These are phyloP conservation scores for Xylariaceae sp. DNA, from an alignment of 2,329 filamentous ascomycete species.

Conservation along the genomic window DNA sequence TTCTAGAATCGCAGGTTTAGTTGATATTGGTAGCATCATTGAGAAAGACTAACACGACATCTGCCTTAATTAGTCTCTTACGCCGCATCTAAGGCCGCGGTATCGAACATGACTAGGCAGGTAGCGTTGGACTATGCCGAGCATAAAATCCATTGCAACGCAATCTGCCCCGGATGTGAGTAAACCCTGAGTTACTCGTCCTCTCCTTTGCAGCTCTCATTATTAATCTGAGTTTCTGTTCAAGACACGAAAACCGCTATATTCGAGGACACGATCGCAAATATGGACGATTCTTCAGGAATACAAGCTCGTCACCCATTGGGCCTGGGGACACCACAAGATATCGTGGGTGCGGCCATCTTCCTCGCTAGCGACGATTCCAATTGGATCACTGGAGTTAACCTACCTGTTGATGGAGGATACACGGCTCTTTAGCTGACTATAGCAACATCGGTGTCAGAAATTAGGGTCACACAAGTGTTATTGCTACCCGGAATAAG, in stretches of 20 bases:
- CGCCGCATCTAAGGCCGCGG: conserved; percentile 22
- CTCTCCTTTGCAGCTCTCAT: no score
- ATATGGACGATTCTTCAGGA: neutral
- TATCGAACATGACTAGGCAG: conserved; percentile 9
- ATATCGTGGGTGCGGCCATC: conserved; percentile 10
- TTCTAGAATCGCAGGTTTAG: neutral
- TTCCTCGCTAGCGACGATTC: conserved; percentile 12
- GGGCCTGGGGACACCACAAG: conserved; percentile 8
- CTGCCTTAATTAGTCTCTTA: conserved; percentile 47
- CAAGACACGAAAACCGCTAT: conserved; percentile 28
- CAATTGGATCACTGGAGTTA: conserved; percentile 4
- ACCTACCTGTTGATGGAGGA: conserved; percentile 13
- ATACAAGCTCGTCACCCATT: conserved; percentile 4
- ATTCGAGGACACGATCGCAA: conserved; percentile 17
- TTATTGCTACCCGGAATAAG: no score
- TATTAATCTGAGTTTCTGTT: no score
- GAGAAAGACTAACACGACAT: no score
- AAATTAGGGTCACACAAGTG: no score
- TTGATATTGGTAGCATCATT: no score
- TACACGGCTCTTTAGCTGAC: no score
- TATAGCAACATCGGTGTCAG: no score
- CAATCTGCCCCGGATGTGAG: conserved; percentile 54
- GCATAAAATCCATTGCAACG: conserved; percentile 20
- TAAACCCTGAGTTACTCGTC: no score
- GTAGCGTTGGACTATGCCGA: conserved; percentile 19